These are phyloP conservation scores for Castanea crenata DNA, from an alignment of 306 rosid species.

Conservation along the genomic window DNA sequence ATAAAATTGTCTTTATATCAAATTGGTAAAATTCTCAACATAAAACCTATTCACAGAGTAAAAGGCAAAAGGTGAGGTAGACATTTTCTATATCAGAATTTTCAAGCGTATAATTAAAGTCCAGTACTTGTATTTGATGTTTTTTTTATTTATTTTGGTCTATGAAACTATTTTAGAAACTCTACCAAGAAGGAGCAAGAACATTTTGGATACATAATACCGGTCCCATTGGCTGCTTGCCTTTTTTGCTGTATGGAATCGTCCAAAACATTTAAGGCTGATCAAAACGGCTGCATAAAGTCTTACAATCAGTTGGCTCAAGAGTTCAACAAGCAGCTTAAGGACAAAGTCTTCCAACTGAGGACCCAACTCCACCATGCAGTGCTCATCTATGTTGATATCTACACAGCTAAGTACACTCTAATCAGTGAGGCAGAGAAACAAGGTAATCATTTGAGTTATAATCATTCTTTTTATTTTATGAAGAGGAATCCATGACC, in stretches of 20 bases:
- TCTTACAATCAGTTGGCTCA: constrained; percentile 19
- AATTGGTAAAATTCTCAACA: background rate
- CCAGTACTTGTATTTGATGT: no score
- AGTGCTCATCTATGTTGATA: constrained; percentile 17
- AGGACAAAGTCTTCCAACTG: constrained; percentile 20
- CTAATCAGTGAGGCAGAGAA: constrained; percentile 25
- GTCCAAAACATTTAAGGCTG: background rate
- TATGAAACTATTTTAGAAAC: constrained; percentile 14
- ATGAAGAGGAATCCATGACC: background rate
- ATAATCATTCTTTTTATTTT: background rate
- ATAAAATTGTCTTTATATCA: background rate
- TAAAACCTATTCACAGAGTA: background rate
- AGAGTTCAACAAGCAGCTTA: constrained; percentile 29
- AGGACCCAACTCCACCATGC: constrained; percentile 10
- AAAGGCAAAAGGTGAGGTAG: background rate
- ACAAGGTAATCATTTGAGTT: constrained; percentile 14
- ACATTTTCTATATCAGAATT: no score
- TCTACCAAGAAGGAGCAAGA: constrained; percentile 21
- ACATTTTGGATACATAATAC: constrained; percentile 29
- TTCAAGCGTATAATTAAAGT: no score
- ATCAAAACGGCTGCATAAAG: constrained; percentile 22
- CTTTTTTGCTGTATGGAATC: background rate
- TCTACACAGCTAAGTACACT: constrained; percentile 19
- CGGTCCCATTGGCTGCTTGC: constrained; percentile 35
- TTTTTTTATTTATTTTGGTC: background rate